Evolutionary conservation across 371 early-diverging fungal genomes (phyloP).

Genomic region (Actinomortierella ambigua): DNA sequence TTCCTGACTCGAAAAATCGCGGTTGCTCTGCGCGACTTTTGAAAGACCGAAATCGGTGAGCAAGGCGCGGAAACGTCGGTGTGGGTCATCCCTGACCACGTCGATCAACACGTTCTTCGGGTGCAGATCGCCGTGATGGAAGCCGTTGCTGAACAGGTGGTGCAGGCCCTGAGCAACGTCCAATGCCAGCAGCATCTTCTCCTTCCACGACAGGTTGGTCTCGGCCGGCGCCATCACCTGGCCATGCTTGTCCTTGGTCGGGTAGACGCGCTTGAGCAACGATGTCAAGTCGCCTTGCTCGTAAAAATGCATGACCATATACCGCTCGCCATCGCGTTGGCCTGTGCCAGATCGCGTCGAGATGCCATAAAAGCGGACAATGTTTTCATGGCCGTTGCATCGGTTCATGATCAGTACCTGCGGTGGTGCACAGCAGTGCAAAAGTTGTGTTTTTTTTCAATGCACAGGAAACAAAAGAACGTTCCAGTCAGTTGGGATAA

Average conservation of each 20-base stretch:
- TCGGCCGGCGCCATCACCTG: no score
- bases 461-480: no score
- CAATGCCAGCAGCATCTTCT: conserved; percentile 23
- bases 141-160: conserved; percentile 31
- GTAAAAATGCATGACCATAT: conserved; percentile 41
- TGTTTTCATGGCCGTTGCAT: conserved; percentile 34
- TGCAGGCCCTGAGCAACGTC: conserved; percentile 35
- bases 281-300: conserved; percentile 30
- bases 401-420: conserved; percentile 28
- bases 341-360: conserved; percentile 14
- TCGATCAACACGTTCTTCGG: conserved; percentile 42
- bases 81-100: conserved; percentile 2
- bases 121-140: conserved; percentile 42
- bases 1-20: conserved; percentile 32
- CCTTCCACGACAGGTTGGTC: background rate
- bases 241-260: background rate
- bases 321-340: conserved; percentile 18
- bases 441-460: background rate
- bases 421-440: background rate
- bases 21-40: conserved; percentile 22
- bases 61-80: conserved; percentile 32
- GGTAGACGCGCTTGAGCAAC: conserved; percentile 10
- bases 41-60: conserved; percentile 42
- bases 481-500: no score
- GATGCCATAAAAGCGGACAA: conserved; percentile 40